Percentiles rank a stretch among this genome's conserved stretches.
Conservation (phyloP, 129 eudicot genomes). For the Helianthus annuus region HanXRQr2.0-SUNRISE NC_035447.2:13915001-13915500, state of each 20-base stretch:
- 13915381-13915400: neutral
- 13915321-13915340: constrained; percentile 37
- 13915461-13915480: neutral
- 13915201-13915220: neutral
- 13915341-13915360: constrained; percentile 25
- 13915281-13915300: constrained; percentile 22
- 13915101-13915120: neutral
- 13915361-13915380: too few relatives aligned
- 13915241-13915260: neutral
- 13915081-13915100: too few relatives aligned
- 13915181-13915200: too few relatives aligned
- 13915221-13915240: neutral
- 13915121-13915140: too few relatives aligned
- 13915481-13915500: neutral
- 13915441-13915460: neutral
- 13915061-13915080: too few relatives aligned
- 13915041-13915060: too few relatives aligned
- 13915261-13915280: constrained; percentile 8
- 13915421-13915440: constrained; percentile 28
- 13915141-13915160: too few relatives aligned
- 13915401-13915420: neutral
- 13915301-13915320: constrained; percentile 30
- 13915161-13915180: too few relatives aligned
- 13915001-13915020: too few relatives aligned
- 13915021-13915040: too few relatives aligned